Percentiles rank a stretch among this genome's conserved stretches.
phyloP scores from a whole-genome alignment of 768 basidiomycete genomes.

The Mycena pura region DNA sequence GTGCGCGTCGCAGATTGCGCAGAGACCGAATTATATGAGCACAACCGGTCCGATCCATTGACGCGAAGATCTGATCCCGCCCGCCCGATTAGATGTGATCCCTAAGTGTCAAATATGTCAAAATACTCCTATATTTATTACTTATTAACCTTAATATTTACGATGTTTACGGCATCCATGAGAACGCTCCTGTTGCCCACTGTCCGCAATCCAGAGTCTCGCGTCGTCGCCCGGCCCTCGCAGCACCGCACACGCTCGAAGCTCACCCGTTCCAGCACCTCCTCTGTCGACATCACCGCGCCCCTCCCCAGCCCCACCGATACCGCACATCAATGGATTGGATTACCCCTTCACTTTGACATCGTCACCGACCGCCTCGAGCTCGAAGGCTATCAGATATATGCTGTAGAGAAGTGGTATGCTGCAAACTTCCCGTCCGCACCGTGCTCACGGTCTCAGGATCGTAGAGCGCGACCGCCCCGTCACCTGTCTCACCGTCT shows the following conservation, averaged over 20 bases:
- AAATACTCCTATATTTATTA: no score
- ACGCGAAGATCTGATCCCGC: neutral
- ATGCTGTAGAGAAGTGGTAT: constrained; percentile 87
- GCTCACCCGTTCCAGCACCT: constrained; percentile 32
- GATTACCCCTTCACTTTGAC: constrained; percentile 53
- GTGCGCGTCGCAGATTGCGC: neutral
- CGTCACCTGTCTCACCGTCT: constrained; percentile 70
- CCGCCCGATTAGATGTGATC: neutral
- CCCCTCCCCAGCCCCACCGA: constrained; percentile 20
- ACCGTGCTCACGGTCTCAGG: constrained; percentile 44
- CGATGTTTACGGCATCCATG: neutral
- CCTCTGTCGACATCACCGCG: constrained; percentile 30
- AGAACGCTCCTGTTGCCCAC: constrained; percentile 20
- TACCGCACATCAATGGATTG: constrained; percentile 47
- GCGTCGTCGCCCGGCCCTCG: constrained; percentile 18
- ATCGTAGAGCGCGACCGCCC: constrained; percentile 70
- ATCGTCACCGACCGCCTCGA: constrained; percentile 55
- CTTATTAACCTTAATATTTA: no score
- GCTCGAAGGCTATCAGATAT: constrained; percentile 76
- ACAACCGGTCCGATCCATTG: neutral
- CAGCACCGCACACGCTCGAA: constrained; percentile 20
- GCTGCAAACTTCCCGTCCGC: constrained; percentile 11
- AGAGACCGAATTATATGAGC: neutral
- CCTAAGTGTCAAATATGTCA: neutral
- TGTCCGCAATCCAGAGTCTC: constrained; percentile 9